A percentile compares a stretch with the other conserved stretches of the same genome.
These are phyloP conservation scores for Copromyces sp. DNA, from an alignment of 495 filamentous ascomycete genomes.

Conservation along the genomic window DNA sequence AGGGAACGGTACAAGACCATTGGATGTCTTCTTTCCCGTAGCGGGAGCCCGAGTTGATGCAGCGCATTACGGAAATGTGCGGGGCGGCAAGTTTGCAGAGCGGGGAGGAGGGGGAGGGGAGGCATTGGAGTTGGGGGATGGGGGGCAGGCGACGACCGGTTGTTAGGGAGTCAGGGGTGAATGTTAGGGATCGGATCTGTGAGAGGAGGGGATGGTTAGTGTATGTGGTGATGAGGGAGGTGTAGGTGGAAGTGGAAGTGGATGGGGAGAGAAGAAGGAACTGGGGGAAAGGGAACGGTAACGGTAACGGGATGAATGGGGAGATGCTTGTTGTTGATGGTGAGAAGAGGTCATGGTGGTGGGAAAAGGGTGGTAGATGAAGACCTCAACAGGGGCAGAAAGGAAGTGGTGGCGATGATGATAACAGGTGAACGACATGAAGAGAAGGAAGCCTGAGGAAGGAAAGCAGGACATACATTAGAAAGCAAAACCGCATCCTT, in stretches of 20 bases:
- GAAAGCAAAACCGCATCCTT: not conserved
- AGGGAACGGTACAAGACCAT: conserved; percentile 73
- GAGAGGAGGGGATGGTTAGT: too few species aligned
- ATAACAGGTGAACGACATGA: not conserved
- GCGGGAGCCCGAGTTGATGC: conserved; percentile 66
- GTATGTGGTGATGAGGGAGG: not conserved
- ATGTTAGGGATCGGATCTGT: conserved; percentile 62
- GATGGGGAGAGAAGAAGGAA: too few species aligned
- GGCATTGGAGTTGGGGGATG: conserved; percentile 74
- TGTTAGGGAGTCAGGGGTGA: conserved; percentile 51
- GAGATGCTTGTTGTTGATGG: not conserved
- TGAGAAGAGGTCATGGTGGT: not conserved
- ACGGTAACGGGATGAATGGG: too few species aligned
- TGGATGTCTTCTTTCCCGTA: conserved; percentile 65
- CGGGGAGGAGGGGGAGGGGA: conserved; percentile 56
- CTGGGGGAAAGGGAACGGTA: too few species aligned
- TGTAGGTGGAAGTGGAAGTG: too few species aligned
- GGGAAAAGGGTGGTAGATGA: too few species aligned
- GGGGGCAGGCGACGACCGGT: conserved; percentile 65
- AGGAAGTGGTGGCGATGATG: not conserved
- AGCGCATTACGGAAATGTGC: conserved; percentile 68
- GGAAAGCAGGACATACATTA: not conserved
- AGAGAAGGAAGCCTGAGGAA: not conserved
- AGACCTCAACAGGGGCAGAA: not conserved
- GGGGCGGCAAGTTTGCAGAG: conserved; percentile 49